A percentile compares a stretch with the other conserved stretches of the same genome.
phyloP scores from a whole-genome alignment of 2,329 filamentous ascomycete genomes.

The Cladosporium sp. region DNA sequence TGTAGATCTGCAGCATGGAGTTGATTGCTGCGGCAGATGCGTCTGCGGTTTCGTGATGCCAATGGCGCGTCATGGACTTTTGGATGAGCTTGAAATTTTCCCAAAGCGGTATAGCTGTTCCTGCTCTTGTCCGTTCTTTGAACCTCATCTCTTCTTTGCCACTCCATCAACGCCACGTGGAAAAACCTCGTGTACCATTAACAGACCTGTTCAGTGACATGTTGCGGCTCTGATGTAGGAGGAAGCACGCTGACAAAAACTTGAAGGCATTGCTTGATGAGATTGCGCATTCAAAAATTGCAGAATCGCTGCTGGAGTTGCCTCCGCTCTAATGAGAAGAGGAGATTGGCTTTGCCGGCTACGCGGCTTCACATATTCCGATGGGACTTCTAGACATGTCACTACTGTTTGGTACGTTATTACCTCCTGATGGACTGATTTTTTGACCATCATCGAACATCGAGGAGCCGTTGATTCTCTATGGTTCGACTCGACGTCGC shows the following conservation, averaged over 20 bases:
- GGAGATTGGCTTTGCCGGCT: not conserved
- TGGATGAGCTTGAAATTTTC: not conserved
- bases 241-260: not conserved
- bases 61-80: slow-evolving; percentile 5
- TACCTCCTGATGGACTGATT: not conserved
- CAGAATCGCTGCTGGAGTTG: not conserved
- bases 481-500: not conserved
- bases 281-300: too few relatives aligned
- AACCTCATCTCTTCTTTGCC: not conserved
- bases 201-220: not conserved
- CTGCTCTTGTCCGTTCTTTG: not conserved
- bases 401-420: not conserved
- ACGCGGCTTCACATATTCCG: not conserved
- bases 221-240: not conserved
- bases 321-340: not conserved
- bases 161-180: not conserved
- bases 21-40: slow-evolving; percentile 7
- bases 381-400: not conserved
- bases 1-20: slow-evolving; percentile 9
- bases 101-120: not conserved
- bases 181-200: not conserved
- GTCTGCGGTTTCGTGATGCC: not conserved
- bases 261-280: too few relatives aligned
- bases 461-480: not conserved
- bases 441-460: not conserved